phyloP scores from a whole-genome alignment of 225 moss, liverwort and hornwort species.

The Neckera pumila region DNA sequence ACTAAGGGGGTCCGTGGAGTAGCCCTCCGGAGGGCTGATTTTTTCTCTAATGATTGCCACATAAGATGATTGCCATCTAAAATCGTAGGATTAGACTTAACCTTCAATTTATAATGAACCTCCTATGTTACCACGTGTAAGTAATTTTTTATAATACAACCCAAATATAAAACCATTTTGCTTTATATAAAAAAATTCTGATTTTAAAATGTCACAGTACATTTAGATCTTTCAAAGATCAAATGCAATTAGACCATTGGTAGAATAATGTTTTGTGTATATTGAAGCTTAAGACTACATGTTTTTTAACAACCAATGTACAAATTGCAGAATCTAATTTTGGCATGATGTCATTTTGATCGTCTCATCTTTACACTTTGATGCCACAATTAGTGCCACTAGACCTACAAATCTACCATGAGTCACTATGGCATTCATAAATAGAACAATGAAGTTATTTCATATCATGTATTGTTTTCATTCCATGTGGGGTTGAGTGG shows the following conservation, averaged over 20 bases:
- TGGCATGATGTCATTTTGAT: neutral
- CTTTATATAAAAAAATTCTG: neutral
- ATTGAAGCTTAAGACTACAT: rapidly evolving
- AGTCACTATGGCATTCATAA: too few species aligned
- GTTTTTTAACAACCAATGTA: neutral
- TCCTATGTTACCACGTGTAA: neutral
- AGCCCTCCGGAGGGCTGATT: too few species aligned
- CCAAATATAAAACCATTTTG: neutral
- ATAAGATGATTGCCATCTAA: too few species aligned
- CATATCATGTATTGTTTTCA: rapidly evolving
- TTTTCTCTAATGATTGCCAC: too few species aligned
- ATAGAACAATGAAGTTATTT: rapidly evolving
- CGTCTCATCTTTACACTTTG: neutral
- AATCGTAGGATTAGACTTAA: too few species aligned
- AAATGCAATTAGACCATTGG: neutral
- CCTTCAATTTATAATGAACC: too few species aligned
- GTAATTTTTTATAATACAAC: too few species aligned
- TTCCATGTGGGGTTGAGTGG: rapidly evolving
- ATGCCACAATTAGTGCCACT: neutral
- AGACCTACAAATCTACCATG: neutral
- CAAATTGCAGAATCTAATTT: neutral
- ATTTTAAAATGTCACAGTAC: neutral
- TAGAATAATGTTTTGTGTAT: neutral
- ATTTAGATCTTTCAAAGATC: neutral
- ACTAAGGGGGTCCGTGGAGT: too few species aligned